phyloP scores from a whole-genome alignment of 495 filamentous ascomycete genomes.

The Penicillium canariense region DNA sequence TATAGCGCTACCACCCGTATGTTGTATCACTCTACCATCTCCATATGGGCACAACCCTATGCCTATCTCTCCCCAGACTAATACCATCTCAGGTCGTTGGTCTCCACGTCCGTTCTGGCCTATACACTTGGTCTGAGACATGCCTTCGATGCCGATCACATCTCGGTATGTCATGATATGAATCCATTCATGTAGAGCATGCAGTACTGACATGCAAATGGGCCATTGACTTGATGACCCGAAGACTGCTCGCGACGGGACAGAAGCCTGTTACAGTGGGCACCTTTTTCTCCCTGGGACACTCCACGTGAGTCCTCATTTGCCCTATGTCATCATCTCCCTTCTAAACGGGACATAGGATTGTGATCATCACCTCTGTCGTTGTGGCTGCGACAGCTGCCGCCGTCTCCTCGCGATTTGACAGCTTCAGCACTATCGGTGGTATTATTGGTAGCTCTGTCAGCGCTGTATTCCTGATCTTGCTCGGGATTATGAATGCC shows the following conservation, averaged over 20 bases:
- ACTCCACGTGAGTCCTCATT: slow-evolving; percentile 62
- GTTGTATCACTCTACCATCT: slow-evolving; percentile 2
- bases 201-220: slow-evolving; percentile 15
- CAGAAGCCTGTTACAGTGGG: slow-evolving; percentile 89
- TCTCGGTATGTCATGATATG: slow-evolving; percentile 53
- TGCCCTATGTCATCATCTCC: too few species aligned
- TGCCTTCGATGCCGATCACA: slow-evolving; percentile 95
- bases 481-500: slow-evolving; percentile 78
- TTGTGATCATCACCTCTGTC: slow-evolving; percentile 87
- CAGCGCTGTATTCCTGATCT: slow-evolving; percentile 74
- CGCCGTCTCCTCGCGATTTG: slow-evolving; percentile 75
- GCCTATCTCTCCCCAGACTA: not conserved
- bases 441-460: slow-evolving; percentile 81
- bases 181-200: not conserved
- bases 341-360: slow-evolving; percentile 36
- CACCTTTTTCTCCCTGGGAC: slow-evolving; percentile 92
- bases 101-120: slow-evolving; percentile 76
- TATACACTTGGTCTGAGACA: slow-evolving; percentile 91
- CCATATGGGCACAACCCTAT: not conserved
- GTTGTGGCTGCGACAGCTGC: slow-evolving; percentile 87
- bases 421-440: slow-evolving; percentile 75
- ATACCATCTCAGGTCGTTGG: slow-evolving; percentile 48
- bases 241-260: slow-evolving; percentile 82
- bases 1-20: slow-evolving; percentile 39
- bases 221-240: slow-evolving; percentile 95